Base-by-base conservation (phyloP, 768 basidiomycete species). In the Boletus edulis region DNA sequence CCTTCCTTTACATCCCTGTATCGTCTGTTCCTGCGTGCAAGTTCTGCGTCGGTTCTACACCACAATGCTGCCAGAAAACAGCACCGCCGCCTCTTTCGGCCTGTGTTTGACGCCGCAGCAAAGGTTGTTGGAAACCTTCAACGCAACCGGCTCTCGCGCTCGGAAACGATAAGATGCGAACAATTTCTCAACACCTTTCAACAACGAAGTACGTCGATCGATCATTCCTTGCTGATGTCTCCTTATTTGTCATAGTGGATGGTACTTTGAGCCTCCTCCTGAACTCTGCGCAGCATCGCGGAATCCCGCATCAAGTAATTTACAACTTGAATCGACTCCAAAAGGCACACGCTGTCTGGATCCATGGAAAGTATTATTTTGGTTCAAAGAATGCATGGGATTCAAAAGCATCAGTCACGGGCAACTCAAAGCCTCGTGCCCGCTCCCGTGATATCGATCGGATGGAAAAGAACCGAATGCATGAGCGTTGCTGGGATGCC, bases 221-320 rank as follows among this genome's bases (percentile, higher is more conserved):
- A n/a, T 31, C 0, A n/a, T 32, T 46, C 8, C 6, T 51, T 15
- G 18, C 39, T 37, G 37, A 10, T 24, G 6, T 42, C 12, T 37
- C 31, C 52, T 64, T 43, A 61, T 53, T 55, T 59, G n/a, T 51
- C 34, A 38, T 55, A 91, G 89, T 88, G 68, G 87, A 91, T 62
- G 78, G 76, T 55, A 89, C 87, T 0, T 75, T 91, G 39, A 75
- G 76, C 32, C 59, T 91, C 10, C 66, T 91, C 44, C 78, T 81
- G 68, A 81, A 76, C 27, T 85, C 89, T n/a, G 79, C 81, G 4
- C 74, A 75, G 54, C 79, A 81, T 34, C 80, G 86, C 27, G 89
- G 89, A 14, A 69, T 87, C 14, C 68, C 87, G 12, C 84, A 88
- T 63, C 72, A 72, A 53, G 60, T 83, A 7, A 83, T 85, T 7